These are phyloP conservation scores for Geotrichum carabidarum DNA, from an alignment of 1,139 yeast genomes.

Conservation along the genomic window DNA sequence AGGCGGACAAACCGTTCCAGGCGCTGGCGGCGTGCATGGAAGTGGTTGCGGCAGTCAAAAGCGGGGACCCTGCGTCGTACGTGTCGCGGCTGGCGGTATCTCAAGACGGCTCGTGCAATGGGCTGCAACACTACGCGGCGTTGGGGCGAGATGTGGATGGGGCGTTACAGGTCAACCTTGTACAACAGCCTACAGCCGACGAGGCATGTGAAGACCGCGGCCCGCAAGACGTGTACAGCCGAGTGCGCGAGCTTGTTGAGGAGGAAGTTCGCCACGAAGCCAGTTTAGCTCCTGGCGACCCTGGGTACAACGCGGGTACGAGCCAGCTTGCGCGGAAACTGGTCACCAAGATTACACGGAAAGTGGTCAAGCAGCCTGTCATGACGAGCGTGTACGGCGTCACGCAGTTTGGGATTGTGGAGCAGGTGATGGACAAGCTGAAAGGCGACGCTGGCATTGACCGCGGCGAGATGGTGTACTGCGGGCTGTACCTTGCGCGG, in stretches of 20 bases:
- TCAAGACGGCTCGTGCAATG: conserved; percentile 74
- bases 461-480: conserved; percentile 2
- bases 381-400: conserved; percentile 97
- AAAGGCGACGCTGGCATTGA: conserved; percentile 28
- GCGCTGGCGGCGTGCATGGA: conserved; percentile 60
- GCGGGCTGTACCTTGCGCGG: conserved; percentile 58
- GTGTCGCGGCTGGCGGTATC: conserved; percentile 59
- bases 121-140: conserved; percentile 72
- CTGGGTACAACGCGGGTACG: conserved; percentile 4
- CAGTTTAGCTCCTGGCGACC: conserved; percentile 20
- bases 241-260: conserved; percentile 53
- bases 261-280: conserved; percentile 47
- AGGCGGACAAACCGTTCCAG: conserved; percentile 69
- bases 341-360: conserved; percentile 62
- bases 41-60: conserved; percentile 32
- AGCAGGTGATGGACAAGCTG: conserved; percentile 51
- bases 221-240: conserved; percentile 61
- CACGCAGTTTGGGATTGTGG: conserved; percentile 77
- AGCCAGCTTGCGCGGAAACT: conserved; percentile 44
- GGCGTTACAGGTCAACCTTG: conserved; percentile 60
- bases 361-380: conserved; percentile 87
- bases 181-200: conserved; percentile 35
- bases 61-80: conserved; percentile 27
- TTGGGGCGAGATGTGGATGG: conserved; percentile 67
- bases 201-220: conserved; percentile 22